Evolutionary conservation across 345 rosid genomes (phyloP), one percentile per base, ranked within the genome.

Genomic region (Pistacia atlantica): DNA sequence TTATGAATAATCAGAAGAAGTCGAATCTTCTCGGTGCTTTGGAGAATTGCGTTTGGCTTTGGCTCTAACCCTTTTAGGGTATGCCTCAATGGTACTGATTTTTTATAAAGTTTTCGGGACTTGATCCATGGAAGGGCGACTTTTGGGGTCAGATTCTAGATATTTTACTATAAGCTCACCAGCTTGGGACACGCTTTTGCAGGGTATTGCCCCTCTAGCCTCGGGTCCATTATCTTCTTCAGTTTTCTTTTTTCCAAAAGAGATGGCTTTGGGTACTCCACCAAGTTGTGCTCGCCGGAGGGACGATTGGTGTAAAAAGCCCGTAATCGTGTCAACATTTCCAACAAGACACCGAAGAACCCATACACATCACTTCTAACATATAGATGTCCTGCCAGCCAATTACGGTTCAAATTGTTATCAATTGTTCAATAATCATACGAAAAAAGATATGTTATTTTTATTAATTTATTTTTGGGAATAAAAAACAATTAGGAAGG

Each of bases 291-390:
- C 79, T 87, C 67, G 0, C 77, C 52, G 0, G 74, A 46, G 11
- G 95, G 97, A 56, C 93, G 77, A 68, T 72, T 85, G 3, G 80
- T n/a, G 81, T 95, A 97, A 20, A 89, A 57, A 2, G 95, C 91
- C 76, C 73, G 84, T 38, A 83, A 71, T 4, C 98, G 98, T 18
- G 98, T 91, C 71, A 95, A 25, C 76, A 93, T 33, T 78, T 95
- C 97, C 18, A 95, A 82, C 14, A 95, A 74, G 42, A 95, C 97
- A 0, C 91, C 97, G 0, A 97, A 97, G 12, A 95, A 95, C 0
- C 97, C 97, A 52, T 93, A 91, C 3, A 95, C 98, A 57, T 95
- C 98, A 63, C 97, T 92, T 79, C 81, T 82, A 65, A 95, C 90
- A 59, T 95, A 93, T 72, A 93, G 72, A 80, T 93, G 98, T 11